Evolutionary conservation across 2,329 filamentous ascomycete species (phyloP).

Genomic region (Pseudohalonectria lignicola): DNA sequence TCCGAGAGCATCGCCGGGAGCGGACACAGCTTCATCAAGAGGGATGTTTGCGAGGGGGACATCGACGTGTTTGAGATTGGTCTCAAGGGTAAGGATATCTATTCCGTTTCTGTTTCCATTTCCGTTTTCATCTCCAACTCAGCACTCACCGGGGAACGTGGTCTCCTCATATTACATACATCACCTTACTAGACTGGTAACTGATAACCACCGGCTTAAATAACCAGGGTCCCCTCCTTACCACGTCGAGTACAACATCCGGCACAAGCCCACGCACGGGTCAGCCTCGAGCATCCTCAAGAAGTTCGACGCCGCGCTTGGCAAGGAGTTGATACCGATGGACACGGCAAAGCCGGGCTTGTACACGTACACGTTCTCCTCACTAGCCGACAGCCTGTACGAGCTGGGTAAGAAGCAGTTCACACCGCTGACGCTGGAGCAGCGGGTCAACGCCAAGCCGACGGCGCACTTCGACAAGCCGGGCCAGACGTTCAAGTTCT

Average conservation of each 20-base stretch:
- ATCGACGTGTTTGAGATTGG: constrained; percentile 78
- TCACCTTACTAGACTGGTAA: not conserved
- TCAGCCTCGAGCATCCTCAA: constrained; percentile 51
- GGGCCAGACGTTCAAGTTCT: constrained; percentile 92
- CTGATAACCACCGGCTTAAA: constrained; percentile 4
- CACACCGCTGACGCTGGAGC: constrained; percentile 58
- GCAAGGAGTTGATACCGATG: constrained; percentile 69
- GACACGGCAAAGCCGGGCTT: constrained; percentile 74
- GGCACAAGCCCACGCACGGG: constrained; percentile 54
- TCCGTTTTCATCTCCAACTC: not conserved
- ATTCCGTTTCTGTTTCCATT: not conserved
- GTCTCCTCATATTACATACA: not conserved
- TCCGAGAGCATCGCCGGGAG: constrained; percentile 48
- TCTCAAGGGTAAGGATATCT: constrained; percentile 58
- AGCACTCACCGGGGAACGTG: no score
- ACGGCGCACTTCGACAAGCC: constrained; percentile 73
- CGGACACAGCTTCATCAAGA: constrained; percentile 53
- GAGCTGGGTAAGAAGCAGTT: constrained; percentile 58
- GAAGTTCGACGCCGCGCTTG: constrained; percentile 65
- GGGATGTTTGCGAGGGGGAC: constrained; percentile 86
- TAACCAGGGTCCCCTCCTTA: constrained; percentile 63
- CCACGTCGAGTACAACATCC: constrained; percentile 70
- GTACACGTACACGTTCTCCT: constrained; percentile 78
- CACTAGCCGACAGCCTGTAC: constrained; percentile 79
- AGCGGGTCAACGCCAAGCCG: constrained; percentile 76